Conservation (phyloP, 805 yeast species). For the Candida odintsovae region DNA sequence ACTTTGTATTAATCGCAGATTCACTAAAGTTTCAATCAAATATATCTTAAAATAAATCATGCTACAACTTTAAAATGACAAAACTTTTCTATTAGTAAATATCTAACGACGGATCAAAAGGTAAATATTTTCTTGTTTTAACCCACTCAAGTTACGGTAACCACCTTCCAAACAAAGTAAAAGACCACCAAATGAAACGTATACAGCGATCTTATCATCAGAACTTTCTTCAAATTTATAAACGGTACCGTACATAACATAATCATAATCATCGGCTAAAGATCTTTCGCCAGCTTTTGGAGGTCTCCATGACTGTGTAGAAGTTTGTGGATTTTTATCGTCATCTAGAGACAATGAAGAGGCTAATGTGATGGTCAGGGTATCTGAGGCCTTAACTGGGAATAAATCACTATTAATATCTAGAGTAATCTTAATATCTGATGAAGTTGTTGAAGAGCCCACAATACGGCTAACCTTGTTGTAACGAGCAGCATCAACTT, state of each 20-base stretch:
- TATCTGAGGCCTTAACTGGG: conserved; percentile 72
- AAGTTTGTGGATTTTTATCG: conserved; percentile 38
- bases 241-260: conserved; percentile 97
- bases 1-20: too few relatives aligned
- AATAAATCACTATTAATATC: conserved; percentile 90
- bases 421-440: conserved; percentile 74
- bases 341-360: conserved; percentile 58
- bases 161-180: conserved; percentile 92
- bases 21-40: background rate
- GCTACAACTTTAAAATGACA: too few relatives aligned
- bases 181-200: conserved; percentile 93
- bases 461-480: conserved; percentile 87
- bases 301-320: conserved; percentile 40
- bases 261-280: conserved; percentile 94
- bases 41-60: too few relatives aligned
- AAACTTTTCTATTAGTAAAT: background rate
- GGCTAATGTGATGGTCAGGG: conserved; percentile 82
- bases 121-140: conserved; percentile 93
- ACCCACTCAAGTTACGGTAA: conserved; percentile 77
- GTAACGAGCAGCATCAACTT: conserved; percentile 84
- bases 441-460: conserved; percentile 78
- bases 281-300: conserved; percentile 81
- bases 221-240: conserved; percentile 90
- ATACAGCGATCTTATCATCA: conserved; percentile 64
- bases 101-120: conserved; percentile 65